These are phyloP conservation scores for Penicillium decumbens DNA, from an alignment of 2,329 filamentous ascomycete species.

Conservation along the genomic window DNA sequence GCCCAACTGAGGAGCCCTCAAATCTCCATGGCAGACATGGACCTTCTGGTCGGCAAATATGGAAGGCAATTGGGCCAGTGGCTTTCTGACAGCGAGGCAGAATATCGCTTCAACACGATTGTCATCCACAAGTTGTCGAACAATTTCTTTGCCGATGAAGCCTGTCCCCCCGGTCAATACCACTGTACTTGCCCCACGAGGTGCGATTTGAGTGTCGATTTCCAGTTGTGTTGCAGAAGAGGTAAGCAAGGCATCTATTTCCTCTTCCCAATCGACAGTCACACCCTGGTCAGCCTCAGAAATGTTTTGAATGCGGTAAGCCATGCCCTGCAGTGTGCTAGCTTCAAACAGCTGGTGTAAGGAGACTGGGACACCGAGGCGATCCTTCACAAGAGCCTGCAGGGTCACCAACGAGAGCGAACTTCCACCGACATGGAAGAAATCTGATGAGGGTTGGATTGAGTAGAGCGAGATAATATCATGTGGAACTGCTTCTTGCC, in stretches of 20 bases:
- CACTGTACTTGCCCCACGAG: slow-evolving; percentile 3
- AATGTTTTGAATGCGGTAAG: slow-evolving; percentile 4
- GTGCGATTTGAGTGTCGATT: background rate
- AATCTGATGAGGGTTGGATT: slow-evolving; percentile 15
- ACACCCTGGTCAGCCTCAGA: background rate
- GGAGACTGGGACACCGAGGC: slow-evolving; percentile 7
- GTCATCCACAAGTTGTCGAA: slow-evolving; percentile 12
- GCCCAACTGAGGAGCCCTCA: slow-evolving; percentile 13
- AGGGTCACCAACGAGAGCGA: slow-evolving; percentile 15
- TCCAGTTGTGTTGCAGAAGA: background rate
- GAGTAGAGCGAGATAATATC: slow-evolving; percentile 10
- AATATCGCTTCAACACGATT: slow-evolving; percentile 6
- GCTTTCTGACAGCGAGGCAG: slow-evolving; percentile 18
- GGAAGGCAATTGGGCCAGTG: background rate
- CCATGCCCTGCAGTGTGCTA: slow-evolving; percentile 18
- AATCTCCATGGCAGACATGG: slow-evolving; percentile 11
- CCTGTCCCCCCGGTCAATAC: slow-evolving; percentile 19
- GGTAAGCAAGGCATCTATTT: slow-evolving; percentile 5
- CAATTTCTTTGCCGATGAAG: slow-evolving; percentile 20
- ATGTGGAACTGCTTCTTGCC: slow-evolving; percentile 14
- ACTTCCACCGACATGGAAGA: slow-evolving; percentile 21
- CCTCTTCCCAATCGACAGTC: slow-evolving; percentile 14
- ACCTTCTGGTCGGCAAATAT: slow-evolving; percentile 16
- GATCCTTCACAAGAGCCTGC: slow-evolving; percentile 14
- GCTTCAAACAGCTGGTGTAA: slow-evolving; percentile 17